phyloP scores from a whole-genome alignment of 2,329 filamentous ascomycete genomes.

The Aspergillus brunneoviolaceus region DNA sequence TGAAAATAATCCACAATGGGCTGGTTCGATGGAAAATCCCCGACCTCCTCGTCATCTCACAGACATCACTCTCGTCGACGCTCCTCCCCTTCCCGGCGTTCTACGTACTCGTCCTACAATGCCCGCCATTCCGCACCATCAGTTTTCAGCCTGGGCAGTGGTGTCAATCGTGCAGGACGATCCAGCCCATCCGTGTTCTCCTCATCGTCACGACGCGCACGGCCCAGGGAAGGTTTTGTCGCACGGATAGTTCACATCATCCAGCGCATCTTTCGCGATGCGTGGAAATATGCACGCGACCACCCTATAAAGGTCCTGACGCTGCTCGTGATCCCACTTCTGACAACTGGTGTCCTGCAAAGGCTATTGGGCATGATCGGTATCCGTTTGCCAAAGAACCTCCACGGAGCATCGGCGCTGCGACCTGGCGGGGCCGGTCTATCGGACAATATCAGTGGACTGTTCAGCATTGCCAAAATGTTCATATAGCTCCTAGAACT shows the following conservation, averaged over 20 bases:
- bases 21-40: slow-evolving; percentile 47
- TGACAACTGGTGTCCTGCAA: slow-evolving; percentile 78
- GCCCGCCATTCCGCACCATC: slow-evolving; percentile 44
- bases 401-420: slow-evolving; percentile 41
- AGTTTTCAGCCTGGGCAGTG: slow-evolving; percentile 45
- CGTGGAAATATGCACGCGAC: slow-evolving; percentile 75
- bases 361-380: slow-evolving; percentile 78
- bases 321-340: slow-evolving; percentile 80
- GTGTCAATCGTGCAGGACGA: slow-evolving; percentile 32
- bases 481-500: slow-evolving; percentile 25
- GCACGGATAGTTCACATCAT: slow-evolving; percentile 71
- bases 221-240: slow-evolving; percentile 75
- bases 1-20: slow-evolving; percentile 38
- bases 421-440: slow-evolving; percentile 27
- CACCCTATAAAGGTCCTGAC: slow-evolving; percentile 87
- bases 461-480: slow-evolving; percentile 41
- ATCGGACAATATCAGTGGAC: slow-evolving; percentile 30
- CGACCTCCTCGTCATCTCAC: slow-evolving; percentile 32
- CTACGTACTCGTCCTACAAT: slow-evolving; percentile 39
- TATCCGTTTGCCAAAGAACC: slow-evolving; percentile 66
- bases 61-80: slow-evolving; percentile 31
- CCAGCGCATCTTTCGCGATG: slow-evolving; percentile 74
- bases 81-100: slow-evolving; percentile 41
- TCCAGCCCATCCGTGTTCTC: slow-evolving; percentile 51
- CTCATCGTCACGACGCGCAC: slow-evolving; percentile 73